These are phyloP conservation scores for Schoenoplectus tabernaemontani DNA, from an alignment of 202 grass and related monocot species.

Conservation along the genomic window DNA sequence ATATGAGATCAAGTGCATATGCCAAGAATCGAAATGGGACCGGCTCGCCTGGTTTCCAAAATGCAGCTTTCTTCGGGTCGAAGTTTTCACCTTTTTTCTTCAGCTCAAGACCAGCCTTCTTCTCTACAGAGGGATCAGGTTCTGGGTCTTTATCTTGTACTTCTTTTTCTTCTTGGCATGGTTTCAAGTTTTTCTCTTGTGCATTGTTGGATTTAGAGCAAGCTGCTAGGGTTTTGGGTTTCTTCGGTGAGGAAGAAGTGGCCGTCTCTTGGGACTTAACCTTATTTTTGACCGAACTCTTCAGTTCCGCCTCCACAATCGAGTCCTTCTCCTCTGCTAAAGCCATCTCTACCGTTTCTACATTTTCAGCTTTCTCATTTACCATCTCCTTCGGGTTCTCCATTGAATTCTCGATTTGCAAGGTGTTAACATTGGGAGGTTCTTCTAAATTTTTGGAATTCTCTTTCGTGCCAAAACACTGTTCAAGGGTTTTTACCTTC, in stretches of 20 bases:
- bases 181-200: not conserved
- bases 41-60: constrained; percentile 59
- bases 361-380: constrained; percentile 21
- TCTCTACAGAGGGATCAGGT: constrained; percentile 21
- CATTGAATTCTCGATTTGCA: constrained; percentile 9
- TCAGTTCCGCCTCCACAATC: constrained; percentile 23
- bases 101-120: constrained; percentile 50
- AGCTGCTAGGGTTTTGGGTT: constrained; percentile 45
- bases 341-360: not conserved
- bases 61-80: constrained; percentile 57
- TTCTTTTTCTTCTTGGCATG: constrained; percentile 25
- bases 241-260: constrained; percentile 35
- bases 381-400: constrained; percentile 11
- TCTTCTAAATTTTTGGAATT: constrained; percentile 27
- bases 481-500: constrained; percentile 38
- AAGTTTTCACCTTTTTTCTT: constrained; percentile 75
- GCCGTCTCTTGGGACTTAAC: constrained; percentile 18
- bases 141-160: constrained; percentile 31
- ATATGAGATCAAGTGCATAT: constrained; percentile 71
- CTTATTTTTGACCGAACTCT: not conserved
- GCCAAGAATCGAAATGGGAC: constrained; percentile 84
- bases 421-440: constrained; percentile 24
- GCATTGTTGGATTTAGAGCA: constrained; percentile 35
- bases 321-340: constrained; percentile 27
- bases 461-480: constrained; percentile 14